Evolutionary conservation across 2,329 filamentous ascomycete genomes (phyloP).

Genomic region (Fusarium vanettenii): DNA sequence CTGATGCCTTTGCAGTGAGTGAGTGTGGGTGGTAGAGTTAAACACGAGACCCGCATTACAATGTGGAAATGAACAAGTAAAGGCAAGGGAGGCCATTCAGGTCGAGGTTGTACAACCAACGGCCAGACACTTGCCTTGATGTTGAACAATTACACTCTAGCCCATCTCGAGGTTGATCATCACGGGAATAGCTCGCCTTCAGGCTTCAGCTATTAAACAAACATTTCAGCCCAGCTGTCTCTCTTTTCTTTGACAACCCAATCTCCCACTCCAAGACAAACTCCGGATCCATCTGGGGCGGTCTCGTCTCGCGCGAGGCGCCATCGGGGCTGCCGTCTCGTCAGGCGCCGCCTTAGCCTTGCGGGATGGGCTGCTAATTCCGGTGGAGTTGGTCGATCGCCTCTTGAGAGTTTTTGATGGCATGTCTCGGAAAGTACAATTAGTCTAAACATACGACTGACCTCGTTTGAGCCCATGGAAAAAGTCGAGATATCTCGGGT

Average conservation of each 20-base stretch:
- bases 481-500: neutral
- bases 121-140: neutral
- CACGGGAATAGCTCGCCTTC: neutral
- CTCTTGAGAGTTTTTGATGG: neutral
- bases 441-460: neutral
- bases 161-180: neutral
- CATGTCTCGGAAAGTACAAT: neutral
- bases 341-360: neutral
- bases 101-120: neutral
- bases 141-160: neutral
- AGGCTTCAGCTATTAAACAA: neutral
- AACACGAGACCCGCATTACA: neutral
- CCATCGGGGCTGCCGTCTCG: slow-evolving; percentile 17
- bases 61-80: slow-evolving; percentile 1
- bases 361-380: slow-evolving; percentile 16
- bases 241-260: neutral
- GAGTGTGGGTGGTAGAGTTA: slow-evolving; percentile 15
- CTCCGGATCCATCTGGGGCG: slow-evolving; percentile 27
- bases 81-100: neutral
- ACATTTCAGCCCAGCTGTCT: neutral
- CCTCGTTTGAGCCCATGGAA: neutral
- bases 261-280: neutral
- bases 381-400: slow-evolving; percentile 1
- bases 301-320: slow-evolving; percentile 12
- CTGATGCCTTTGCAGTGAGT: slow-evolving; percentile 7